A percentile compares a stretch with the other conserved stretches of the same genome.
Evolutionary conservation across 176 grass and related monocot genomes (phyloP).

Genomic region (Zea luxurians): DNA sequence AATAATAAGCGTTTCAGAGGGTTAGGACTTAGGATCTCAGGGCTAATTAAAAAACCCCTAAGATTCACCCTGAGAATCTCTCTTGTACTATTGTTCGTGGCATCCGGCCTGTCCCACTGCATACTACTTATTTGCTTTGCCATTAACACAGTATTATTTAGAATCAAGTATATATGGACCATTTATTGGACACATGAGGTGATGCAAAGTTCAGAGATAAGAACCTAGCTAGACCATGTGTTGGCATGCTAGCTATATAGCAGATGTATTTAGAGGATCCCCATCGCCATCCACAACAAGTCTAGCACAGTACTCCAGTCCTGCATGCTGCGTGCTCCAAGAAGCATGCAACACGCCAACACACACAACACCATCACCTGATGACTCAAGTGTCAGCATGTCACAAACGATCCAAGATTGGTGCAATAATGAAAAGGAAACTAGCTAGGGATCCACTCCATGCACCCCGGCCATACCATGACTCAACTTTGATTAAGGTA

Average conservation of each 20-base stretch:
- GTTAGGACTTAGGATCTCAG: constrained; percentile 39
- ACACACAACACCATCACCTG: constrained; percentile 17
- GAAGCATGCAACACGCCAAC: neutral
- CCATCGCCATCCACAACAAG: neutral
- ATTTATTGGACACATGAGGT: neutral
- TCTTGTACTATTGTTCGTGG: constrained; percentile 26
- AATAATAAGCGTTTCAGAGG: constrained; percentile 31
- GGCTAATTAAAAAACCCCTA: constrained; percentile 28
- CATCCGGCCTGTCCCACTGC: neutral
- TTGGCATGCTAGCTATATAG: no score
- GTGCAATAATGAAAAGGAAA: constrained; percentile 38
- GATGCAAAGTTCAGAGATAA: neutral
- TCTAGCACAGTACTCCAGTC: neutral
- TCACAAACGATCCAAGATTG: constrained; percentile 48
- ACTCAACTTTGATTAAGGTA: constrained; percentile 68
- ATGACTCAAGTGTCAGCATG: constrained; percentile 21
- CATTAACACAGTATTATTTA: neutral
- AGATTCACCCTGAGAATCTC: constrained; percentile 25
- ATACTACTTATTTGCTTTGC: neutral
- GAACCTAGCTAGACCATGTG: neutral
- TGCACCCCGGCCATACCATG: constrained; percentile 14
- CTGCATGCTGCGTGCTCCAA: neutral
- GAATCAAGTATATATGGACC: neutral
- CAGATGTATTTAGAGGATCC: no score
- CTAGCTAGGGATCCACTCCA: constrained; percentile 37